Conservation (phyloP, 495 filamentous ascomycete genomes). For the Trichocladium uniseriatum region DNA sequence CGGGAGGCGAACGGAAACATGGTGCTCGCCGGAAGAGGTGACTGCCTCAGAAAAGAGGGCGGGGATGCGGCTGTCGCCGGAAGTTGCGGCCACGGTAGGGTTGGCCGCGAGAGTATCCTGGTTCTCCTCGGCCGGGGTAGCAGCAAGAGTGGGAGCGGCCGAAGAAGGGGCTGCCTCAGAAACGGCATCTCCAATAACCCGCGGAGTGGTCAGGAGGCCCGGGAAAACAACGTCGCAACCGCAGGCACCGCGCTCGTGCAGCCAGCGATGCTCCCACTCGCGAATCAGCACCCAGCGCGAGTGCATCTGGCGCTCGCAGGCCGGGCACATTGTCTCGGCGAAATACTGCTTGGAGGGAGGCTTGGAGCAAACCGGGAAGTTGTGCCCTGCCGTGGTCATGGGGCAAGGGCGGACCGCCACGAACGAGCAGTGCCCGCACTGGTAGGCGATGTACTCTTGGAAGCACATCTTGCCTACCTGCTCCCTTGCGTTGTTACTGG, state of each 20-base stretch:
- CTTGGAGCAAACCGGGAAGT: conserved; percentile 26
- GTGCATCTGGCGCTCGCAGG: conserved; percentile 33
- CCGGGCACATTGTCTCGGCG: conserved; percentile 27
- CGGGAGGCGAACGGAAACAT: conserved; percentile 22
- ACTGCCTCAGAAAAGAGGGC: conserved; percentile 21
- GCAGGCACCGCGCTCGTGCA: conserved; percentile 39
- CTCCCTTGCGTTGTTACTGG: neutral
- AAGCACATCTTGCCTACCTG: conserved; percentile 30
- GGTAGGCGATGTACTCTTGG: conserved; percentile 35
- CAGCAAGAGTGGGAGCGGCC: neutral
- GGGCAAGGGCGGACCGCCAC: conserved; percentile 34
- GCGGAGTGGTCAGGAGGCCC: conserved; percentile 21
- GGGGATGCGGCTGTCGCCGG: conserved; percentile 2
- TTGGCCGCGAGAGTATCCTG: neutral
- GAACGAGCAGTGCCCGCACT: conserved; percentile 35
- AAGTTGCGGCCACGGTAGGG: neutral
- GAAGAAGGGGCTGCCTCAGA: neutral
- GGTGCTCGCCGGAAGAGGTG: conserved; percentile 6
- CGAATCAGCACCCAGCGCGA: conserved; percentile 31
- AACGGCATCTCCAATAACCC: conserved; percentile 14
- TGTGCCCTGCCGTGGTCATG: conserved; percentile 28
- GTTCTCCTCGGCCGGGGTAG: neutral
- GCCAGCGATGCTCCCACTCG: conserved; percentile 39
- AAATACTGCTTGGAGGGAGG: conserved; percentile 22
- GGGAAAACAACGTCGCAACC: conserved; percentile 32